Base-by-base conservation (phyloP, 2,329 filamentous ascomycete genomes). In the Xylariaceae sp. region DNA sequence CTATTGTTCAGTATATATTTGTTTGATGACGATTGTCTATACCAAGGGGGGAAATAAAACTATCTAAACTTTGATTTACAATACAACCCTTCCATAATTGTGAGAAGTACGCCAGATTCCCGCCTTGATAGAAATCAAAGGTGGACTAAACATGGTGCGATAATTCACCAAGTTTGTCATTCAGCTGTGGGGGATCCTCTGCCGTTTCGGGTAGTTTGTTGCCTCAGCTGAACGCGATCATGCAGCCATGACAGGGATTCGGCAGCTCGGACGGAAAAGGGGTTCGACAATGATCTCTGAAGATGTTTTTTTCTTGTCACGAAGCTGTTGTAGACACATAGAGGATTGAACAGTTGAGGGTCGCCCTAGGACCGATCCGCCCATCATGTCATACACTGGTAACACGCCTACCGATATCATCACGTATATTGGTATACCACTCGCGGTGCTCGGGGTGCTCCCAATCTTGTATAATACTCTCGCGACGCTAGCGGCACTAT, bases 391-490 rank as follows among this genome's bases (percentile, higher is more conserved):
- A 16, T 33, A 23, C 33, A 49, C n/a, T n/a, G n/a, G 24, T 36
- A 24, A 2, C 60, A 11, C 52, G 6, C 71, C 78, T 36, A 73
- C 76, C 8, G 78, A 83, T 59, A 79, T 84, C 55, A 83, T 84
- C 69, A 83, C 81, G 21, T 83, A 82, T 55, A 78, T 84, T 34
- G 81, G 81, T 63, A 74, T 87, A 2, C 85, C 85, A 2, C 74
- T 87, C 16, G 84, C 82, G 1, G 78, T 87, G 2, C 71, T 87
- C 2, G 83, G 82, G 39, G 81, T 88, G 19, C 75, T 88, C 5
- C 86, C 86, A 0, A 88, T 88, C 47, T 75, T 89, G 39, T 89
- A 88, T 74, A 89, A 87, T 66, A 87, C 82, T 17, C 74, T 84
- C 50, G 78, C 81, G 23, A 87, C 84, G 3, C 79, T 88, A 23